Evolutionary conservation across 2,329 filamentous ascomycete species (phyloP).

Genomic region (Botryosphaeria dothidea): DNA sequence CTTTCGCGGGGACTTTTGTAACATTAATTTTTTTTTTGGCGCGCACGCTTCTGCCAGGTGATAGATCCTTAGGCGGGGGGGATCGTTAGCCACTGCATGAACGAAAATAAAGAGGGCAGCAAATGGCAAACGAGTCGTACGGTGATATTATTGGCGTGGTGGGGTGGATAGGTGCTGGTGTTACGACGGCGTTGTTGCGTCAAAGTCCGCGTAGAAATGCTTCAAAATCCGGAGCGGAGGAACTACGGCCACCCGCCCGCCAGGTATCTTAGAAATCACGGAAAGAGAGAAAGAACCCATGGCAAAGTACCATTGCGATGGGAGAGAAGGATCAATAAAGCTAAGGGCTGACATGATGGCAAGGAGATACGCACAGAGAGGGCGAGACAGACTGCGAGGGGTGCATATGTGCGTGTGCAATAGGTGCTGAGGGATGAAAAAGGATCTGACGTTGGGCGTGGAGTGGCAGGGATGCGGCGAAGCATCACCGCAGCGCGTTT

Average conservation of each 20-base stretch:
- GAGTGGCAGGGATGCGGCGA: background rate
- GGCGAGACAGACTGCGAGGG: background rate
- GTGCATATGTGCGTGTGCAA: background rate
- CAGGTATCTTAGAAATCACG: background rate
- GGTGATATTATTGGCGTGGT: background rate
- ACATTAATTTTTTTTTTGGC: no score
- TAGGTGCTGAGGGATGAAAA: background rate
- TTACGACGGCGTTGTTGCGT: background rate
- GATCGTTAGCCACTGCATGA: no score
- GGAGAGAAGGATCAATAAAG: background rate
- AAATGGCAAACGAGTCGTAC: background rate
- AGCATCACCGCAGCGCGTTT: background rate
- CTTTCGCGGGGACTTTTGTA: background rate
- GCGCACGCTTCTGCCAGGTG: background rate
- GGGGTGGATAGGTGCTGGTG: background rate
- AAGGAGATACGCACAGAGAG: background rate
- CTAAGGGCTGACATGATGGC: background rate
- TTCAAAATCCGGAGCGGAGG: background rate
- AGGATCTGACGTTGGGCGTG: conserved; percentile 9
- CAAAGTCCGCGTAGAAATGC: background rate
- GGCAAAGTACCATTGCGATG: background rate
- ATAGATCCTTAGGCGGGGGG: no score
- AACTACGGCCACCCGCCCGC: background rate
- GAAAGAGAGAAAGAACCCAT: background rate
- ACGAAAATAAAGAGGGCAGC: background rate